Conservation (phyloP, 805 yeast species). For the Kockiozyma suomiensis region DNA sequence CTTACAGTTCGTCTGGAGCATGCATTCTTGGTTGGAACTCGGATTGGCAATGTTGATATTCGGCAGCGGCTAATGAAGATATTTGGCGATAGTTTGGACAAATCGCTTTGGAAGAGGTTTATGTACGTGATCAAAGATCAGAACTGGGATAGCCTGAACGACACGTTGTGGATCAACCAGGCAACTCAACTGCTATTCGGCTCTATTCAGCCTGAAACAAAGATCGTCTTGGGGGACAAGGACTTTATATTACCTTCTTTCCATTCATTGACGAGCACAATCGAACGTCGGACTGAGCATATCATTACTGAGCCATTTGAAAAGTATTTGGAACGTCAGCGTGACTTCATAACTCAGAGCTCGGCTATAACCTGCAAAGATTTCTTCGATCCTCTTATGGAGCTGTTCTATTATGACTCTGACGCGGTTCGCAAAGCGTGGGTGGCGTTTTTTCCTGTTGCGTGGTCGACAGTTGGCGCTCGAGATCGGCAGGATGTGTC, state of each 20-base stretch:
- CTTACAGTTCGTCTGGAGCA: constrained; percentile 94
- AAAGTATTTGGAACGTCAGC: constrained; percentile 34
- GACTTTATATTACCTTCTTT: constrained; percentile 48
- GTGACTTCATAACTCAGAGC: constrained; percentile 36
- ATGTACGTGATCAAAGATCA: constrained; percentile 91
- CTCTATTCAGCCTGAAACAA: constrained; percentile 59
- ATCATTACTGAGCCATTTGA: constrained; percentile 36
- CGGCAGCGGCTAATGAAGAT: constrained; percentile 79
- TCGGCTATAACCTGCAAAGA: constrained; percentile 53
- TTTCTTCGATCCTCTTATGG: constrained; percentile 70
- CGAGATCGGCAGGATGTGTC: constrained; percentile 83
- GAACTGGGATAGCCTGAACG: constrained; percentile 94
- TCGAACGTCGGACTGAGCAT: constrained; percentile 26
- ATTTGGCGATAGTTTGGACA: constrained; percentile 74
- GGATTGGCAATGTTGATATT: constrained; percentile 71
- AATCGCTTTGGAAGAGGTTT: constrained; percentile 73
- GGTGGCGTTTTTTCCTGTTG: constrained; percentile 80
- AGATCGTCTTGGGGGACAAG: constrained; percentile 50
- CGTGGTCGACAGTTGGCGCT: constrained; percentile 70
- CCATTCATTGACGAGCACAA: constrained; percentile 29
- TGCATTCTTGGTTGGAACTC: constrained; percentile 92
- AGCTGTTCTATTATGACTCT: constrained; percentile 78
- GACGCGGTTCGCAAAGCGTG: constrained; percentile 80
- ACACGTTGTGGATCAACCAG: constrained; percentile 92
- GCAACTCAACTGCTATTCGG: constrained; percentile 86